Evolutionary conservation across 1,139 yeast species (phyloP).

Genomic region (Blastobotrys capitulatus): DNA sequence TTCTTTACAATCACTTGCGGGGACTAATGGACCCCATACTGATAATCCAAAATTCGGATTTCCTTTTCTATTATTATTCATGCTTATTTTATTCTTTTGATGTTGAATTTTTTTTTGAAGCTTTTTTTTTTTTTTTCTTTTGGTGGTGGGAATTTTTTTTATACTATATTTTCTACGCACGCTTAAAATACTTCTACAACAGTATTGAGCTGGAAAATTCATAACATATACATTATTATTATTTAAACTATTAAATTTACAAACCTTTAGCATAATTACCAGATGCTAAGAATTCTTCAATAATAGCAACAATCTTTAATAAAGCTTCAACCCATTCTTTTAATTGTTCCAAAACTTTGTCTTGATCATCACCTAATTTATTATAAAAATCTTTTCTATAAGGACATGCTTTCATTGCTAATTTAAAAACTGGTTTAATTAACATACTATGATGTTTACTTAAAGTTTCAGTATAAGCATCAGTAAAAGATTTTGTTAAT

Average conservation of each 20-base stretch:
- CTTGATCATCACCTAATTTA: constrained; percentile 59
- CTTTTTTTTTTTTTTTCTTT: too few species aligned
- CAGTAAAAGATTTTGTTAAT: constrained; percentile 71
- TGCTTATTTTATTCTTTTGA: too few species aligned
- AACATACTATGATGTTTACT: constrained; percentile 77
- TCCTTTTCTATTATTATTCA: constrained; percentile 11
- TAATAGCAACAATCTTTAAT: constrained; percentile 65
- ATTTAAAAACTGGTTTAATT: constrained; percentile 79
- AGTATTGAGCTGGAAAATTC: too few species aligned
- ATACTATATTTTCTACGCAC: too few species aligned
- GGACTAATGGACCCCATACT: constrained; percentile 35
- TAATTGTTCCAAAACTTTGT: constrained; percentile 59
- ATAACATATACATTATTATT: too few species aligned
- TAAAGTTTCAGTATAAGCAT: constrained; percentile 74
- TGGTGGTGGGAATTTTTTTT: too few species aligned
- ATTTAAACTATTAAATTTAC: constrained; percentile 30
- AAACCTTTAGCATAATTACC: constrained; percentile 90
- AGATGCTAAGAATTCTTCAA: constrained; percentile 66
- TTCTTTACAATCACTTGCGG: constrained; percentile 33
- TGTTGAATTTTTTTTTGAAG: too few species aligned
- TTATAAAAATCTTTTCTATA: constrained; percentile 80
- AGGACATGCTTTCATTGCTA: constrained; percentile 96
- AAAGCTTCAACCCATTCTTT: constrained; percentile 70
- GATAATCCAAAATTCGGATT: constrained; percentile 33
- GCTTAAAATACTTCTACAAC: too few species aligned